Evolutionary conservation across 257 asterid species (phyloP), one percentile per base, ranked within the genome.

Genomic region (Penstemon davidsonii): DNA sequence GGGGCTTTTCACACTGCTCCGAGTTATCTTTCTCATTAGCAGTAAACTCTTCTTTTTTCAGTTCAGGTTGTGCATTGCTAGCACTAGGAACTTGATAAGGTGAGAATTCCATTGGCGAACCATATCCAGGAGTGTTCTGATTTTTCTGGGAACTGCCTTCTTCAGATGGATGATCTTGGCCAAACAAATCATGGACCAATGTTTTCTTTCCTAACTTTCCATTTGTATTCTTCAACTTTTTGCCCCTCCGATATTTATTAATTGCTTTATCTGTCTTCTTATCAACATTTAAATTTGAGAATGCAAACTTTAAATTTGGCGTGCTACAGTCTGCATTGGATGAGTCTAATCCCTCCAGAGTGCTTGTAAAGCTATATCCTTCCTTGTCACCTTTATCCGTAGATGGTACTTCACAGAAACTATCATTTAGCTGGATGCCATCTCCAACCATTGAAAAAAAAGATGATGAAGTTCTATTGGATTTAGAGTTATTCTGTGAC

Each of bases 101-200:
- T 51, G 99, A 91, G 85, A 88, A 88, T 68, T 91, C 96, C 97
- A 94, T 88, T 25, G 99, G 97, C 43, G 99, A 94, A 78, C 87
- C 80, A 76, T 70, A 79, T 47, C 81, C 83, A 42, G 88, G 88
- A 51, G 99, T 85, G 52, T 75, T 68, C 8, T 74, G 74, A 68
- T 69, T 82, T 64, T 69, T 71, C 51, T 60, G 68, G 46, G 79
- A 62, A 74, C 66, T 57, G 76, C 61, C 78, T 76, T 73, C 86
- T 43, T 45, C 68, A 47, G 82, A 62, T 62, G 15, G 47, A 57
- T 52, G 67, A 67, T 75, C 70, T 54, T 80, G 80, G 41, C 73
- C 64, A 46, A 81, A 75, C 76, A 72, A 74, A 71, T 78, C 64
- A 50, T 79, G 84, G 52, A 78, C 76, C 72, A 61, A 60, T 56